These are phyloP conservation scores for Carex cristatella DNA, from an alignment of 176 grass and related monocot genomes.

Conservation along the genomic window DNA sequence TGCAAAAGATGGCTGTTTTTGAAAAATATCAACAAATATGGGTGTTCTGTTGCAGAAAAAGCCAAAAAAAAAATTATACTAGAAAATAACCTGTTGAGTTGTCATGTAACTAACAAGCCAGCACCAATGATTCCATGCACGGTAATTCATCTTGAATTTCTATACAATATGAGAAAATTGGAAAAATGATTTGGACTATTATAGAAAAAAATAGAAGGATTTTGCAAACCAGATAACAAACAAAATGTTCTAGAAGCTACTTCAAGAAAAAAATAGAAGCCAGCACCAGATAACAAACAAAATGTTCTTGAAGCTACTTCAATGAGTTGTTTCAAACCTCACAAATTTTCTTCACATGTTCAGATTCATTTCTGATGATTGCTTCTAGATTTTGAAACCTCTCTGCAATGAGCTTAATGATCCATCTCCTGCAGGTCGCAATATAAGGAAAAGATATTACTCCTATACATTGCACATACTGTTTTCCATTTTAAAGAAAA, in stretches of 20 bases:
- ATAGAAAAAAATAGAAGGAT: background rate
- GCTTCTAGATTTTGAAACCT: constrained; percentile 34
- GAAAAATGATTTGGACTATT: background rate
- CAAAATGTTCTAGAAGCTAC: background rate
- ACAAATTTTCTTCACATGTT: constrained; percentile 62
- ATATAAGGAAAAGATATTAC: background rate
- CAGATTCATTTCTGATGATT: constrained; percentile 59
- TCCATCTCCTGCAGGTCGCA: constrained; percentile 69
- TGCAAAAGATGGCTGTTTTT: background rate
- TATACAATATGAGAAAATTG: constrained; percentile 29
- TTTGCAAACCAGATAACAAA: background rate
- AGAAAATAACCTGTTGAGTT: constrained; percentile 43
- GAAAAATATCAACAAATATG: background rate
- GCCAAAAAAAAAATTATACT: background rate
- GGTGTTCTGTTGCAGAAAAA: background rate
- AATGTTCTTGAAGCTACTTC: background rate
- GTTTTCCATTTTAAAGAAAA: background rate
- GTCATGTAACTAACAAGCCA: constrained; percentile 90
- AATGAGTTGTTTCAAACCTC: constrained; percentile 43
- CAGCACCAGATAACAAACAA: too few relatives aligned
- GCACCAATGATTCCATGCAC: constrained; percentile 74
- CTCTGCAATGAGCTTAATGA: constrained; percentile 57
- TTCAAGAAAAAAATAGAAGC: too few relatives aligned
- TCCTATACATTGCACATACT: background rate
- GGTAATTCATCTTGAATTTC: constrained; percentile 99